A percentile compares a stretch with the other conserved stretches of the same genome.
phyloP scores from a whole-genome alignment of 257 asterid genomes.

The Solanum commersonii region DNA sequence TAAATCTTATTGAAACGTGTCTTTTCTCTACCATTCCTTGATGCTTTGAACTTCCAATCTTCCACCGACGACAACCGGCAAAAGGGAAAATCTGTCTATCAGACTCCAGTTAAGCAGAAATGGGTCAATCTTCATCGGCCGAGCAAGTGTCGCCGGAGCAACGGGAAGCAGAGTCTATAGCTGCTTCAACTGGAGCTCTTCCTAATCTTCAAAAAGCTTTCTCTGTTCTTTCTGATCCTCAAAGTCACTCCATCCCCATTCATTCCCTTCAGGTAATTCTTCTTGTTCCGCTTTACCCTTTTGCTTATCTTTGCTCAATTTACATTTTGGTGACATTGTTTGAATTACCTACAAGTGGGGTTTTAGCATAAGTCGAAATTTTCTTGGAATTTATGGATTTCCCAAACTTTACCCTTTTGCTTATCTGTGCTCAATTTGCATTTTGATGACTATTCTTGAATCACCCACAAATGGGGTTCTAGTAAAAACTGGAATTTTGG shows the following conservation, averaged over 20 bases:
- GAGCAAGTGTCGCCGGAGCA: constrained; percentile 51
- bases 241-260: constrained; percentile 47
- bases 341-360: background rate
- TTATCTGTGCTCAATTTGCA: background rate
- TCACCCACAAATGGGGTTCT: background rate
- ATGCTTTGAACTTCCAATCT: background rate
- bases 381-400: background rate
- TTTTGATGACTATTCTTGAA: background rate
- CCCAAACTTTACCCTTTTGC: background rate
- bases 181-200: constrained; percentile 85
- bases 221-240: constrained; percentile 60
- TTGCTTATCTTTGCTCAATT: background rate
- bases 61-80: background rate
- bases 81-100: background rate
- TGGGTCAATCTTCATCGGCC: constrained; percentile 84
- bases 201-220: constrained; percentile 55
- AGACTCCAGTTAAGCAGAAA: background rate
- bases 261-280: constrained; percentile 51
- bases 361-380: background rate
- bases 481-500: background rate
- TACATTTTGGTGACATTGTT: background rate
- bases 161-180: constrained; percentile 61
- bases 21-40: background rate
- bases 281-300: background rate
- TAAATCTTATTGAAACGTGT: background rate